These are phyloP conservation scores for Cryptosporidium meleagridis DNA, from an alignment of 169 alveolate genomes.

Conservation along the genomic window DNA sequence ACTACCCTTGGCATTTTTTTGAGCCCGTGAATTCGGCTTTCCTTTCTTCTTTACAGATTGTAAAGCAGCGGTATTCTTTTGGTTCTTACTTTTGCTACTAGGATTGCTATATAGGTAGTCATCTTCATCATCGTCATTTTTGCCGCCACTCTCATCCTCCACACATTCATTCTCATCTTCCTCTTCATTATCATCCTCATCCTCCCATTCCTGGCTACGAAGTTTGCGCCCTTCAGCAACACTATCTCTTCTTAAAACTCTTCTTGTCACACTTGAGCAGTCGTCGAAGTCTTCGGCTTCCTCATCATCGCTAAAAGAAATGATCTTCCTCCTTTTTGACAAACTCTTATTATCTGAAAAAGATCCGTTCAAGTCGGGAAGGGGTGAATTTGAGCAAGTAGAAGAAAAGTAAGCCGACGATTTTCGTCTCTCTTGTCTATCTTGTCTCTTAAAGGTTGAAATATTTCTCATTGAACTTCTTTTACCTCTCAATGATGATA, in stretches of 20 bases:
- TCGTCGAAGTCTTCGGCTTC: background rate
- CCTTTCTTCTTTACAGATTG: background rate
- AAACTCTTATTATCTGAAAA: slow-evolving; percentile 1
- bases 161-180: background rate
- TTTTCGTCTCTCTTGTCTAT: slow-evolving; percentile 8
- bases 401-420: background rate
- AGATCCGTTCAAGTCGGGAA: background rate
- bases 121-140: background rate
- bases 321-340: slow-evolving; percentile 11
- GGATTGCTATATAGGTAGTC: slow-evolving; percentile 6
- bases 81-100: background rate
- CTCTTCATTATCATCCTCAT: background rate
- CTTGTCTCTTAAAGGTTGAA: slow-evolving; percentile 20
- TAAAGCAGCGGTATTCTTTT: background rate
- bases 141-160: background rate
- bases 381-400: background rate
- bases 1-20: background rate
- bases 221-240: background rate
- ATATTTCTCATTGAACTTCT: slow-evolving; percentile 10
- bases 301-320: slow-evolving; percentile 4
- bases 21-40: background rate
- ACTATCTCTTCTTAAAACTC: background rate
- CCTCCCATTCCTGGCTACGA: background rate
- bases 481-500: background rate
- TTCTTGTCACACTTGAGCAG: background rate